Conservation (phyloP, 2,329 filamentous ascomycete genomes). For the Fusarium proliferatum region DNA sequence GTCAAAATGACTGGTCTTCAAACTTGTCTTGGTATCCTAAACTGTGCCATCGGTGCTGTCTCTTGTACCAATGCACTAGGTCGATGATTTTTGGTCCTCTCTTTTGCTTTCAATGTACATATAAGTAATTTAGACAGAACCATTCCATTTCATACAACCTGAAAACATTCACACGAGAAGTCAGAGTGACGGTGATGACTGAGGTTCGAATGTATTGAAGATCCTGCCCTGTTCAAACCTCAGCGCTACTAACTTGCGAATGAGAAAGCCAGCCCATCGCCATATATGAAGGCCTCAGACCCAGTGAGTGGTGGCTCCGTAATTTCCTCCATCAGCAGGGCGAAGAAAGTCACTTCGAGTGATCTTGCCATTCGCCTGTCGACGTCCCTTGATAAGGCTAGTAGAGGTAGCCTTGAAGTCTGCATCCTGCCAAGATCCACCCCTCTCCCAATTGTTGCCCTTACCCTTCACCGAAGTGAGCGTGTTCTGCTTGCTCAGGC, state of each 20-base stretch:
- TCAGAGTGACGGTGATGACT: not conserved
- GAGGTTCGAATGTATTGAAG: not conserved
- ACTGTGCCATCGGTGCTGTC: no score
- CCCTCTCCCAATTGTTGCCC: not conserved
- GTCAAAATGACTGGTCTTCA: no score
- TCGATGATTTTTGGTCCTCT: not conserved
- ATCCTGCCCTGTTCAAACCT: not conserved
- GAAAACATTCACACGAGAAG: not conserved
- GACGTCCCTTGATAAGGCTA: not conserved
- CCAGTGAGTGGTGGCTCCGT: not conserved
- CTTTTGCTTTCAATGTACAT: not conserved
- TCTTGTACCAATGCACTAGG: not conserved
- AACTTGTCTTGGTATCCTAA: not conserved
- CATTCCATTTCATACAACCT: no score
- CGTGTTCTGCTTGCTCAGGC: not conserved
- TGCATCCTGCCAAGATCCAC: not conserved
- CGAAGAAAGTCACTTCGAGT: not conserved
- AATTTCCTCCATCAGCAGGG: not conserved
- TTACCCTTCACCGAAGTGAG: not conserved
- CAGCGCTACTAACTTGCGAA: not conserved
- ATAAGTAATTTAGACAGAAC: no score
- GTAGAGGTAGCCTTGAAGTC: not conserved
- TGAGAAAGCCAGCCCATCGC: not conserved
- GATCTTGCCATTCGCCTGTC: not conserved
- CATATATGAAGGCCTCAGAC: not conserved